phyloP scores from a whole-genome alignment of 805 yeast species.

The Tetrapisispora taiwanensis region DNA sequence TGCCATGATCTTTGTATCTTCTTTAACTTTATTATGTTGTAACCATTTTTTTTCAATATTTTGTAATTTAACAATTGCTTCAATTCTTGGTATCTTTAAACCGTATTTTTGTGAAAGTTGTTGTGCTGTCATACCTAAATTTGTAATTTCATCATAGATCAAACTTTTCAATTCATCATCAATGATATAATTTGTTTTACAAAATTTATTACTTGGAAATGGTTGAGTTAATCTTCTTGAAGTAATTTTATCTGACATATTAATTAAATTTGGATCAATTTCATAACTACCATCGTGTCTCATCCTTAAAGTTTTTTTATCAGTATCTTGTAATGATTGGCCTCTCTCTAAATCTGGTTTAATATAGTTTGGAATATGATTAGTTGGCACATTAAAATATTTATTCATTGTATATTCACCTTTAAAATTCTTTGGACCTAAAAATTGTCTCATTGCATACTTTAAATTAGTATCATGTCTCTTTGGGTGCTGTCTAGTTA shows the following conservation, averaged over 20 bases:
- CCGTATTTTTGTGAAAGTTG: slow-evolving; percentile 72
- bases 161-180: slow-evolving; percentile 48
- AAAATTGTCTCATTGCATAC: slow-evolving; percentile 57
- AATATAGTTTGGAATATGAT: slow-evolving; percentile 66
- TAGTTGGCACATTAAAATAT: slow-evolving; percentile 54
- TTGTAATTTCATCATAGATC: slow-evolving; percentile 47
- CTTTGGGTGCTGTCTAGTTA: slow-evolving; percentile 33
- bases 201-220: slow-evolving; percentile 65
- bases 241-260: slow-evolving; percentile 5
- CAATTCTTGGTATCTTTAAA: slow-evolving; percentile 74
- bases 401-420: slow-evolving; percentile 75
- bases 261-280: slow-evolving; percentile 7
- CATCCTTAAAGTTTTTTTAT: slow-evolving; percentile 22
- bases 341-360: slow-evolving; percentile 43
- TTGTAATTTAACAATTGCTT: slow-evolving; percentile 69
- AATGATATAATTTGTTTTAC: slow-evolving; percentile 56
- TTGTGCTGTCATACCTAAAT: slow-evolving; percentile 49
- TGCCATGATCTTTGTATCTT: slow-evolving; percentile 52
- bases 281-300: slow-evolving; percentile 14
- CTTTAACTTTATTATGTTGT: slow-evolving; percentile 39
- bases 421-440: slow-evolving; percentile 75
- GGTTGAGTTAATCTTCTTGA: slow-evolving; percentile 44
- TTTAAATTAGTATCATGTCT: slow-evolving; percentile 44
- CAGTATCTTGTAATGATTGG: slow-evolving; percentile 27
- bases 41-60: slow-evolving; percentile 55